A percentile compares a stretch with the other conserved stretches of the same genome.
phyloP scores from a whole-genome alignment of 2,329 filamentous ascomycete species.

The Epichloe festucae region DNA sequence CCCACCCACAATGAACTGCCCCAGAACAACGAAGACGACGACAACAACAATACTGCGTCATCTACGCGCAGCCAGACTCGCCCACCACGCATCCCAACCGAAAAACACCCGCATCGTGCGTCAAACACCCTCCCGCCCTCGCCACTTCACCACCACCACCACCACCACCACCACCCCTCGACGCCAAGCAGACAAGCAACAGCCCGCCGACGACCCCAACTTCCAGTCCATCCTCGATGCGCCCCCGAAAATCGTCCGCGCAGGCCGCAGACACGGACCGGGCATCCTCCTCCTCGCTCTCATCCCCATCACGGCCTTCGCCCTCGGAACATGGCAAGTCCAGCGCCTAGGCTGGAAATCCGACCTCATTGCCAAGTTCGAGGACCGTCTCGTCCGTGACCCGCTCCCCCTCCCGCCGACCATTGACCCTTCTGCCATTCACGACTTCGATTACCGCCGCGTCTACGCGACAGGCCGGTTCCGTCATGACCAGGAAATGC shows the following conservation, averaged over 20 bases:
- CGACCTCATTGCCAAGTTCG: conserved; percentile 77
- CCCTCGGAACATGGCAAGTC: conserved; percentile 89
- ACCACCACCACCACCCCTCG: background rate
- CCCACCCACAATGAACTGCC: background rate
- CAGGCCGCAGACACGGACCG: conserved; percentile 59
- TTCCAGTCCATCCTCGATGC: conserved; percentile 84
- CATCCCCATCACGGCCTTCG: conserved; percentile 84
- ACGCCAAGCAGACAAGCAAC: conserved; percentile 15
- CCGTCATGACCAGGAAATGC: conserved; percentile 88
- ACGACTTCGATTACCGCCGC: conserved; percentile 84
- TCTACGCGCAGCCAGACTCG: conserved; percentile 9
- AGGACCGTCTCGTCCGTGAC: conserved; percentile 76
- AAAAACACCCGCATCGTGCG: background rate
- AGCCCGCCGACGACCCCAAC: conserved; percentile 59
- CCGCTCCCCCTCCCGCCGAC: conserved; percentile 76
- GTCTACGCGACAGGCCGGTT: conserved; percentile 63
- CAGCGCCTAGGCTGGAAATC: conserved; percentile 90
- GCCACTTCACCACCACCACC: background rate
- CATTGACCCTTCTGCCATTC: conserved; percentile 67
- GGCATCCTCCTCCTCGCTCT: conserved; percentile 72
- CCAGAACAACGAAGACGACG: background rate
- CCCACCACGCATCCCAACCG: background rate
- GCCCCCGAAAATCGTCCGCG: conserved; percentile 69
- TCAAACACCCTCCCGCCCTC: background rate
- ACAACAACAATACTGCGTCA: conserved; percentile 8